Evolutionary conservation across 2,329 filamentous ascomycete species (phyloP).

Genomic region (Paecilomyces sp.): DNA sequence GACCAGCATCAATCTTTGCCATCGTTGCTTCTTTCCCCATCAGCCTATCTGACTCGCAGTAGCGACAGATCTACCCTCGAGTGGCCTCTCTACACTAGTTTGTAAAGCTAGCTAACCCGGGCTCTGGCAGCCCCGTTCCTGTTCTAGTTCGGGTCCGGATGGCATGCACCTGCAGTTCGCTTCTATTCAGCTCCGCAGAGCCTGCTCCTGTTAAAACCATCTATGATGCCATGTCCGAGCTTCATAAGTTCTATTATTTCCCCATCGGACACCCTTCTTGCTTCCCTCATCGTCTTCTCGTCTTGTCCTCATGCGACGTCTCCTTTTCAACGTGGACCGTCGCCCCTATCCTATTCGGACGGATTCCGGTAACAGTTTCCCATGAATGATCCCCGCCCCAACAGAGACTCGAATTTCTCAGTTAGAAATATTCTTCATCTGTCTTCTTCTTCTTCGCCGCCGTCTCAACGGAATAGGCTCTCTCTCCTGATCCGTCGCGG

Average conservation of each 20-base stretch:
- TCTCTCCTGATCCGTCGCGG: conserved; percentile 28
- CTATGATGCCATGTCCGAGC: conserved; percentile 7
- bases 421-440: conserved; percentile 13
- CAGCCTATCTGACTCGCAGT: background rate
- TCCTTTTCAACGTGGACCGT: conserved; percentile 1
- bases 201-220: conserved; percentile 3
- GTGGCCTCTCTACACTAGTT: background rate
- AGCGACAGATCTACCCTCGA: background rate
- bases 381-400: conserved; percentile 24
- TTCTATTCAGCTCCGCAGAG: conserved; percentile 12
- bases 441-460: conserved; percentile 17
- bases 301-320: background rate
- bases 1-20: background rate
- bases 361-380: conserved; percentile 26
- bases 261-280: conserved; percentile 2
- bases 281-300: background rate
- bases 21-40: conserved; percentile 1
- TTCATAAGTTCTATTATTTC: conserved; percentile 16
- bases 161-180: conserved; percentile 7
- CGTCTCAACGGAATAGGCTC: conserved; percentile 22
- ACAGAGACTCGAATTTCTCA: conserved; percentile 24
- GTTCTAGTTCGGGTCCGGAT: conserved; percentile 7
- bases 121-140: conserved; percentile 14
- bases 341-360: conserved; percentile 11
- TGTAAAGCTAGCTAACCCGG: conserved; percentile 5